Conservation (phyloP, 306 rosid genomes). For the Malus asiatica region DNA sequence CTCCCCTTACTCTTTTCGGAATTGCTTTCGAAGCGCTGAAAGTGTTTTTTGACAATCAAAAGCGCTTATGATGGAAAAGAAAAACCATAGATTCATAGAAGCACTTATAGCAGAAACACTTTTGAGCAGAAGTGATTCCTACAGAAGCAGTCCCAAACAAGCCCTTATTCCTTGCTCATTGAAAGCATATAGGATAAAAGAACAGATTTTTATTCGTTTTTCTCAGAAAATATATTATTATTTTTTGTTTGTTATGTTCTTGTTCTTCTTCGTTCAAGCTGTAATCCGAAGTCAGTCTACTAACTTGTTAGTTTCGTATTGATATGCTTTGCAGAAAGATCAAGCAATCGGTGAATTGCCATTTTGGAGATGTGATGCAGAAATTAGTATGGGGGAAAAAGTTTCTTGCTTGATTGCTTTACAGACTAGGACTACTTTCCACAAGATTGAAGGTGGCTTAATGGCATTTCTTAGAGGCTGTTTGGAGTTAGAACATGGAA, state of each 20-base stretch:
- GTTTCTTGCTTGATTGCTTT: conserved; percentile 47
- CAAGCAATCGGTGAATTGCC: conserved; percentile 12
- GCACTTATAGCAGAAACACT: not conserved
- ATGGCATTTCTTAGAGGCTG: conserved; percentile 55
- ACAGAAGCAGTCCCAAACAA: not conserved
- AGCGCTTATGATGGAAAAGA: not conserved
- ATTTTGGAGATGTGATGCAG: conserved; percentile 13
- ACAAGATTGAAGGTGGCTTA: conserved; percentile 54
- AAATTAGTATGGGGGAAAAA: conserved; percentile 29
- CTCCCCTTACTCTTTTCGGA: not conserved
- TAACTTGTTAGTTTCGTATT: not conserved
- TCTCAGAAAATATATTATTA: not conserved
- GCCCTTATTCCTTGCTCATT: not conserved
- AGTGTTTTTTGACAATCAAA: not conserved
- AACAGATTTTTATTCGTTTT: not conserved
- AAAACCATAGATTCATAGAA: not conserved
- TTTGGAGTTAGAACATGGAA: conserved; percentile 57
- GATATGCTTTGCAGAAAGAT: conserved; percentile 31
- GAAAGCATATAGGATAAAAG: not conserved
- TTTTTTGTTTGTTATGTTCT: not conserved
- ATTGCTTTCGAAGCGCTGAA: not conserved
- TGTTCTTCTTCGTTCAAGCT: not conserved
- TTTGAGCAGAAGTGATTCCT: not conserved
- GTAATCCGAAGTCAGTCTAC: conserved; percentile 2
- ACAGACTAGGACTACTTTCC: conserved; percentile 39